Evolutionary conservation across 805 yeast genomes (phyloP), one percentile per base, ranked within the genome.

Genomic region (Starmerella powellii): DNA sequence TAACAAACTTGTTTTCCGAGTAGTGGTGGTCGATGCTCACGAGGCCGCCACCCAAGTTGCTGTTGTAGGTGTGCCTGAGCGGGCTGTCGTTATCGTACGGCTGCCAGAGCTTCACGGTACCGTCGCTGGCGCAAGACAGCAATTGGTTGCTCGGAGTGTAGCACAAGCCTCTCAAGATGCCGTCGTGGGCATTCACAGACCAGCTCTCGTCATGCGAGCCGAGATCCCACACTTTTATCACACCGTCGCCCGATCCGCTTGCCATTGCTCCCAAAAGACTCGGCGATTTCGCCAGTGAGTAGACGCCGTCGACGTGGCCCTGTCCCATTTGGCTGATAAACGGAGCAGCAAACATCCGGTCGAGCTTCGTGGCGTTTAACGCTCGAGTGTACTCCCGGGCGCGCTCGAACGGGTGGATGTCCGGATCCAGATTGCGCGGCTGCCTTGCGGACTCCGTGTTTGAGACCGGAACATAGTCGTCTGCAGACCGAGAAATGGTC

Each of bases 301-400:
- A 88, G 12, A 91, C 85, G 45, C 96, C 97, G 59, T 91, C 98
- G 44, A 88, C 67, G 58, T 93, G 98, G 8, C 98, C 98, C 47
- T 74, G 72, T 3, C 99, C 99, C 29, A 91, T 64, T 58, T 91
- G 97, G 1, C 94, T 95, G 17, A 93, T 70, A 62, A 91, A 91
- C 2, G 99, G 99, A 57, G 87, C 87, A 0, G 99, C 97, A 71
- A 91, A 91, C 82, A 91, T 80, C 52, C 96, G 72, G 58, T 88
- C 97, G 64, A 91, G 62, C 59, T 91, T 91, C 13, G 97, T 87
- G 21, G 98, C 97, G 43, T 84, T 88, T 40, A 91, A 64, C 0
- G 97, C 97, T 51, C 87, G 74, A 16, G 96, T 83, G 57, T 91
- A 91, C 63, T 91, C 98, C 58, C 98, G 72, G 5, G 97, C 96